Conservation (phyloP, 352 stramenopile species). For the Phytopythium aichiense region DNA sequence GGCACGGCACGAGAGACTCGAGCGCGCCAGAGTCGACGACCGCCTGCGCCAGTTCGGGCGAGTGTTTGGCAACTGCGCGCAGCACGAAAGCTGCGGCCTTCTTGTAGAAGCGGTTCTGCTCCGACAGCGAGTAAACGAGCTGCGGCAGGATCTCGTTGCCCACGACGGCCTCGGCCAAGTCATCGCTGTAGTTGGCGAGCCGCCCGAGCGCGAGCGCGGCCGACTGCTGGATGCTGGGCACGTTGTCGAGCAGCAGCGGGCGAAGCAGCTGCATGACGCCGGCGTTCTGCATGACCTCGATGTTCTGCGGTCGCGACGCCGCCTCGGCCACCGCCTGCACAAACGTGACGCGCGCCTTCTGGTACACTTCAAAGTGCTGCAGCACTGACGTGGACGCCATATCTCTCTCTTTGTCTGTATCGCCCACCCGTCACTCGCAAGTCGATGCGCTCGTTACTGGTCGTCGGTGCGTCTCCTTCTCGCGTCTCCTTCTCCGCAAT, state of each 20-base stretch:
- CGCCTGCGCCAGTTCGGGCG: constrained; percentile 91
- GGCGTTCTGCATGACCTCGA: constrained; percentile 96
- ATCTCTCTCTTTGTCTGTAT: too few species aligned
- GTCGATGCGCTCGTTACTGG: too few species aligned
- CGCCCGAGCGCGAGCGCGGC: constrained; percentile 90
- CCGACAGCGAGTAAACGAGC: constrained; percentile 94
- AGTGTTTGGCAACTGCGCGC: constrained; percentile 93
- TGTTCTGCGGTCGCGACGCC: constrained; percentile 93
- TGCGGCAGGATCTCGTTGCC: constrained; percentile 96
- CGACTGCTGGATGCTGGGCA: constrained; percentile 94
- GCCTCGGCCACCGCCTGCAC: constrained; percentile 93
- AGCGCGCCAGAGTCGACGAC: constrained; percentile 92
- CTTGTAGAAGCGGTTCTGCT: constrained; percentile 96
- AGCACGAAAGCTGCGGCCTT: constrained; percentile 94
- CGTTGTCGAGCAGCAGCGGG: constrained; percentile 92
- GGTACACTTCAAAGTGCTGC: constrained; percentile 95
- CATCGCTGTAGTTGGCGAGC: constrained; percentile 94
- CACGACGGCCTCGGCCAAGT: constrained; percentile 92
- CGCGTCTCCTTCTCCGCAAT: too few species aligned
- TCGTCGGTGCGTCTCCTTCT: too few species aligned
- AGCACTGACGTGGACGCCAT: constrained; percentile 90
- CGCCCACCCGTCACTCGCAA: too few species aligned
- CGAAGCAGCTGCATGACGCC: constrained; percentile 94
- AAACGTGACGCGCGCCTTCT: constrained; percentile 94
- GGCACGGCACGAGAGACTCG: constrained; percentile 90